Conservation (phyloP, 805 yeast species). For the Brettanomyces nanus region DNA sequence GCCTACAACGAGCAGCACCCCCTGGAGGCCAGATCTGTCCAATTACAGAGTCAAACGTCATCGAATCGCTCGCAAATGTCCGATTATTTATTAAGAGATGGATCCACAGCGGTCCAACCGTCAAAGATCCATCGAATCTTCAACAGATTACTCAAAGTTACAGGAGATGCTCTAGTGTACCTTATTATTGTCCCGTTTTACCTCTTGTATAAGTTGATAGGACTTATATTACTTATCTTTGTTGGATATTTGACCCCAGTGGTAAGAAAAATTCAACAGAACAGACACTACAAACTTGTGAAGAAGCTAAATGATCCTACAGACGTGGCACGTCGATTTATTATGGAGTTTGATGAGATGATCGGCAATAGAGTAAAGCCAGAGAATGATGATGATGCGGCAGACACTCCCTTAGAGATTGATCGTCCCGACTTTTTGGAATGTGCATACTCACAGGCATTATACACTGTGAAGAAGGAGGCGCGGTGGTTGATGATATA, state of each 20-base stretch:
- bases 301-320: slow-evolving; percentile 20
- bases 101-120: background rate
- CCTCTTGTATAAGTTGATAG: slow-evolving; percentile 13
- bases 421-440: slow-evolving; percentile 42
- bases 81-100: background rate
- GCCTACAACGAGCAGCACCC: slow-evolving; percentile 18
- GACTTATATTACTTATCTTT: slow-evolving; percentile 12
- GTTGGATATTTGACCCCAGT: slow-evolving; percentile 18
- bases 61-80: slow-evolving; percentile 6
- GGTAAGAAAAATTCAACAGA: slow-evolving; percentile 14
- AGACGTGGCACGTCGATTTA: slow-evolving; percentile 27
- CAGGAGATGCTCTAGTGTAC: slow-evolving; percentile 11
- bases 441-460: slow-evolving; percentile 76
- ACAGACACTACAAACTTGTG: slow-evolving; percentile 13
- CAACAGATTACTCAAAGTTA: slow-evolving; percentile 8
- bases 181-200: slow-evolving; percentile 21
- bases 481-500: slow-evolving; percentile 68
- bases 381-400: background rate
- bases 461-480: slow-evolving; percentile 59
- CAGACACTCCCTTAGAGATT: slow-evolving; percentile 9
- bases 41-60: slow-evolving; percentile 5
- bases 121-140: slow-evolving; percentile 14
- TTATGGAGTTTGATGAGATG: slow-evolving; percentile 25
- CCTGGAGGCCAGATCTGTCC: slow-evolving; percentile 7
- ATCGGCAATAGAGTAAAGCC: slow-evolving; percentile 16